Evolutionary conservation across 2,329 filamentous ascomycete species (phyloP), one percentile per base, ranked within the genome.

Genomic region (Alternaria sp.): DNA sequence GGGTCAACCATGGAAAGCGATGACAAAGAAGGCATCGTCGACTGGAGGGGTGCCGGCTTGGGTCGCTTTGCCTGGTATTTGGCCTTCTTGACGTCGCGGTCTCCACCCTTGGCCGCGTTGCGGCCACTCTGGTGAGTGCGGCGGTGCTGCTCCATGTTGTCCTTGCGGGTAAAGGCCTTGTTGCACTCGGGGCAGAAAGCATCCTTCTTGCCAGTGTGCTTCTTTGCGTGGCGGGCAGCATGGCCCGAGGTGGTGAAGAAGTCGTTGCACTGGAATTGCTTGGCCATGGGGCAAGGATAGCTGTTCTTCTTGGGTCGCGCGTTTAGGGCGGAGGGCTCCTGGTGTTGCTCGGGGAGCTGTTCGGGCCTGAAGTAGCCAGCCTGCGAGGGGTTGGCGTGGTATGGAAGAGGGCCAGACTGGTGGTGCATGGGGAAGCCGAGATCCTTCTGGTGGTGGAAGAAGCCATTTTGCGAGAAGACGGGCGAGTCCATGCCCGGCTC

Each of bases 81-180:
- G n/a, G 71, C 64, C 59, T 77, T 79, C 51, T 80, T 79, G 22
- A 75, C 66, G n/a, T 75, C 74, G 36, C 73, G 70, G 8, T 79
- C 77, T 28, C 48, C 64, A 46, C 62, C 63, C 57, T 79, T 79
- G 24, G 67, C 60, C 1, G 79, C 74, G 48, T 78, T 81, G 53
- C 82, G 81, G 5, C 82, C 82, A 62, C 79, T 83, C 64, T 87
- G 89, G 76, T 94, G 91, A 0, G 91, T 93, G 70, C 91, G 87
- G 30, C 92, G 85, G 72, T 94, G 91, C 80, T 93, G 91, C 83
- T 93, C 92, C 91, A 94, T 94, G 82, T 94, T 94, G 83, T 94
- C 91, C 69, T 90, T 89, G 65, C 91, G 89, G 11, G 90, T 93
- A 70, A 94, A 94, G 72, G 90, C 91, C 81, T 93, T 93, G 77